phyloP scores from a whole-genome alignment of 202 grass and related monocot genomes.

The Elaeis oleifera region DNA sequence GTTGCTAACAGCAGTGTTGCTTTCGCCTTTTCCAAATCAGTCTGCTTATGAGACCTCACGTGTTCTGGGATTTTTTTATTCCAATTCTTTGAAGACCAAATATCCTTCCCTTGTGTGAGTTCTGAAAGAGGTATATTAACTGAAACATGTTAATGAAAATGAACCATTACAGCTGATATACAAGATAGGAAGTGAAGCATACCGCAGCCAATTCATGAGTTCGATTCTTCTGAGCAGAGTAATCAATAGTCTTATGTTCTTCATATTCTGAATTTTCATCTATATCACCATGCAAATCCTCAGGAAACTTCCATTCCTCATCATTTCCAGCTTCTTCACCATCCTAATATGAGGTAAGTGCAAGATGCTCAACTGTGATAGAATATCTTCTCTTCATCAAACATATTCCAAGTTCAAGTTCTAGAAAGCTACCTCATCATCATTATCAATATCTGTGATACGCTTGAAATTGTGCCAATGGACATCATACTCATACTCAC shows the following conservation, averaged over 20 bases:
- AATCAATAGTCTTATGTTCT: slow-evolving; percentile 27
- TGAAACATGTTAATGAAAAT: slow-evolving; percentile 14
- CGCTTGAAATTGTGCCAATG: slow-evolving; percentile 98
- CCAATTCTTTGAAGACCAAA: slow-evolving; percentile 84
- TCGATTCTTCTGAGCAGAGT: slow-evolving; percentile 26
- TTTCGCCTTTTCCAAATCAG: slow-evolving; percentile 84
- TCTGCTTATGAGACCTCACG: slow-evolving; percentile 59
- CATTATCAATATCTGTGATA: slow-evolving; percentile 64
- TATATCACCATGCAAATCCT: slow-evolving; percentile 41
- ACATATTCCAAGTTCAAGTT: slow-evolving; percentile 5
- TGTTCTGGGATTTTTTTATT: slow-evolving; percentile 67
- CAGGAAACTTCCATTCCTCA: slow-evolving; percentile 39
- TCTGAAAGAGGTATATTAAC: slow-evolving; percentile 31
- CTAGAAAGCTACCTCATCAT: slow-evolving; percentile 36
- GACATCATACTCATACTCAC: slow-evolving; percentile 93
- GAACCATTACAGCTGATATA: not conserved
- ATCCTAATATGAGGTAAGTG: slow-evolving; percentile 30
- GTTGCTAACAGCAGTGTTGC: slow-evolving; percentile 72
- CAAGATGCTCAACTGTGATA: not conserved
- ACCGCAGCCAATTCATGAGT: slow-evolving; percentile 57
- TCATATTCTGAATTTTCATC: slow-evolving; percentile 69
- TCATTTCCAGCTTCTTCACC: slow-evolving; percentile 32
- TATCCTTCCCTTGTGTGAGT: slow-evolving; percentile 61
- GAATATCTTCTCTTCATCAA: not conserved
- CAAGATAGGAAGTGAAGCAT: slow-evolving; percentile 4